A percentile compares a stretch with the other conserved stretches of the same genome.
phyloP scores from a whole-genome alignment of 192 early-diverging fungal genomes.

The Backusella parvicylindrica region DNA sequence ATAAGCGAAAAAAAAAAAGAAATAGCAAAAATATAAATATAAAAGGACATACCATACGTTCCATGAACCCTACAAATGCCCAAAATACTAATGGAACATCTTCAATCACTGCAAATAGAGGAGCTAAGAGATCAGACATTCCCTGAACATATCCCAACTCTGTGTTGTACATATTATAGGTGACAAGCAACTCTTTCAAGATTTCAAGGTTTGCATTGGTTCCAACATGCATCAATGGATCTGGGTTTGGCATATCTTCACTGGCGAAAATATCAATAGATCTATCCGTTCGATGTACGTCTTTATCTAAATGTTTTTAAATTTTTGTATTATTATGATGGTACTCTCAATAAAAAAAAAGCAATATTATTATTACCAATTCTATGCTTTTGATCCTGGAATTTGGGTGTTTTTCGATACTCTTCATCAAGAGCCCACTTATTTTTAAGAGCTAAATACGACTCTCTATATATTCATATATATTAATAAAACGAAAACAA shows the following conservation, averaged over 20 bases:
- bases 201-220: conserved; percentile 78
- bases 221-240: conserved; percentile 42
- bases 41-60: conserved; percentile 61
- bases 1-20: not conserved
- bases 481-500: not conserved
- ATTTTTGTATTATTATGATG: not conserved
- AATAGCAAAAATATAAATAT: not conserved
- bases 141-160: conserved; percentile 94
- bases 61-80: conserved; percentile 90
- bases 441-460: conserved; percentile 62
- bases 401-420: conserved; percentile 51
- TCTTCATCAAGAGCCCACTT: conserved; percentile 61
- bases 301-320: conserved; percentile 65
- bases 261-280: conserved; percentile 77
- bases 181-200: conserved; percentile 89
- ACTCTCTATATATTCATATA: conserved; percentile 35
- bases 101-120: conserved; percentile 82
- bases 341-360: not conserved
- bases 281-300: conserved; percentile 94
- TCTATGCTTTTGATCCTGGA: conserved; percentile 70
- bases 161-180: conserved; percentile 86
- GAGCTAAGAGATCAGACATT: conserved; percentile 93
- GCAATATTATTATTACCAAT: conserved; percentile 36
- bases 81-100: conserved; percentile 93
- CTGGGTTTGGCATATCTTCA: conserved; percentile 55